Percentiles rank a stretch among this genome's conserved stretches.
These are phyloP conservation scores for Harrya chromipes DNA, from an alignment of 768 basidiomycete species.

Conservation along the genomic window DNA sequence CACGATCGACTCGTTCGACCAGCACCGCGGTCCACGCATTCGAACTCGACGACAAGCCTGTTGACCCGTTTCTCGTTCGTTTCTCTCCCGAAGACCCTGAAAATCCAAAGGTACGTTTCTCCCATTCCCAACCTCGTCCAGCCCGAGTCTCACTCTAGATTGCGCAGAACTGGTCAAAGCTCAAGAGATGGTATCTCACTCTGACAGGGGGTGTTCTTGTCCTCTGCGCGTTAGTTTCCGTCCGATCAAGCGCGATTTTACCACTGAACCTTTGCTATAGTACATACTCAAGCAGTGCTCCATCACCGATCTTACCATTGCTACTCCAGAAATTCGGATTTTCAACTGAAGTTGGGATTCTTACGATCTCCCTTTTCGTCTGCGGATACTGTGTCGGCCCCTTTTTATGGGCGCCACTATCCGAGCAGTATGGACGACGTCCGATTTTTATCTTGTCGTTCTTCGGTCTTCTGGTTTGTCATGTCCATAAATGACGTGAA, in stretches of 20 bases:
- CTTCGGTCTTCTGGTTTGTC: constrained; percentile 49
- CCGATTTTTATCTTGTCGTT: constrained; percentile 57
- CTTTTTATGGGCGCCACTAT: constrained; percentile 56
- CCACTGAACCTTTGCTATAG: constrained; percentile 28
- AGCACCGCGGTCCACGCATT: constrained; percentile 12
- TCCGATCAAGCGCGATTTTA: background rate
- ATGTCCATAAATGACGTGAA: no score
- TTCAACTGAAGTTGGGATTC: constrained; percentile 47
- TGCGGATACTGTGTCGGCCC: constrained; percentile 69
- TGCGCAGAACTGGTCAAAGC: constrained; percentile 47
- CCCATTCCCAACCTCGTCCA: background rate
- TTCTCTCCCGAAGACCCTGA: constrained; percentile 38
- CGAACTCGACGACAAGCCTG: constrained; percentile 15
- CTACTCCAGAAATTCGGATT: constrained; percentile 48
- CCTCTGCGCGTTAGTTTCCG: constrained; percentile 47
- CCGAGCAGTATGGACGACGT: constrained; percentile 54
- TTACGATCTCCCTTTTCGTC: constrained; percentile 62
- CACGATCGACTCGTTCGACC: constrained; percentile 12
- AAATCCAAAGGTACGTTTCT: constrained; percentile 43
- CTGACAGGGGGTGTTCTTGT: constrained; percentile 48
- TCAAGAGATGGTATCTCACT: constrained; percentile 50
- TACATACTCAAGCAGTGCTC: constrained; percentile 62
- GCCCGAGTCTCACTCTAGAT: constrained; percentile 4
- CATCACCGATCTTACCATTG: constrained; percentile 45
- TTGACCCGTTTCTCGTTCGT: constrained; percentile 31